Percentiles rank a stretch among this genome's conserved stretches.
phyloP scores from a whole-genome alignment of 108 stramenopile species.

The Cyclotella sp. region DNA sequence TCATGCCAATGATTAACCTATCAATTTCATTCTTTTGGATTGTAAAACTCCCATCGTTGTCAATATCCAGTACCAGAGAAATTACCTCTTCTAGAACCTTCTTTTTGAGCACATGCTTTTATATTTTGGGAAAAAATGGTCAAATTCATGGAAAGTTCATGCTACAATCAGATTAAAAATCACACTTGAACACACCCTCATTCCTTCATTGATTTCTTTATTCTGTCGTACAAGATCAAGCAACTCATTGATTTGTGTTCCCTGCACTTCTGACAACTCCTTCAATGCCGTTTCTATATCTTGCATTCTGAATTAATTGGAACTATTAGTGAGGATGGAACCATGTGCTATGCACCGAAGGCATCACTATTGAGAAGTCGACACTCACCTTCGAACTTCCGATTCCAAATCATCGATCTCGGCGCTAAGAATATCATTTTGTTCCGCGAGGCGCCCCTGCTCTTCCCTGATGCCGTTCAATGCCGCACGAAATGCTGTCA shows the following conservation, averaged over 20 bases:
- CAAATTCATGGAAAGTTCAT: background rate
- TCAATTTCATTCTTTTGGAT: constrained; percentile 50
- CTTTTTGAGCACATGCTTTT: constrained; percentile 26
- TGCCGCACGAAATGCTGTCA: constrained; percentile 35
- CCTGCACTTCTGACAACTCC: constrained; percentile 36
- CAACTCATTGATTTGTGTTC: constrained; percentile 40
- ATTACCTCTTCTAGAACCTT: constrained; percentile 42
- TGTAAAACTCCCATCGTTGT: constrained; percentile 47
- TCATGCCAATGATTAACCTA: constrained; percentile 50
- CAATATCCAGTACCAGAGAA: constrained; percentile 47
- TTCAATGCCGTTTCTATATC: constrained; percentile 42
- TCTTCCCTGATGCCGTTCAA: constrained; percentile 48
- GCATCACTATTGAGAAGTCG: background rate
- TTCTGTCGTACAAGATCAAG: constrained; percentile 42
- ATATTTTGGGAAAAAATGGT: background rate
- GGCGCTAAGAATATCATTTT: constrained; percentile 41
- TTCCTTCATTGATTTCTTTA: constrained; percentile 49
- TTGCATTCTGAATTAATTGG: constrained; percentile 22
- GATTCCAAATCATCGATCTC: constrained; percentile 51
- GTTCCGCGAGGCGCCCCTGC: constrained; percentile 26
- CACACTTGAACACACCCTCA: constrained; percentile 14
- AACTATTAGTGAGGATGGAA: background rate
- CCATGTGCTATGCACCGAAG: background rate
- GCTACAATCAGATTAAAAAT: background rate
- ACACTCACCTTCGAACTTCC: constrained; percentile 39